Conservation (phyloP, 345 rosid genomes). For the Citrus unshiu region DNA sequence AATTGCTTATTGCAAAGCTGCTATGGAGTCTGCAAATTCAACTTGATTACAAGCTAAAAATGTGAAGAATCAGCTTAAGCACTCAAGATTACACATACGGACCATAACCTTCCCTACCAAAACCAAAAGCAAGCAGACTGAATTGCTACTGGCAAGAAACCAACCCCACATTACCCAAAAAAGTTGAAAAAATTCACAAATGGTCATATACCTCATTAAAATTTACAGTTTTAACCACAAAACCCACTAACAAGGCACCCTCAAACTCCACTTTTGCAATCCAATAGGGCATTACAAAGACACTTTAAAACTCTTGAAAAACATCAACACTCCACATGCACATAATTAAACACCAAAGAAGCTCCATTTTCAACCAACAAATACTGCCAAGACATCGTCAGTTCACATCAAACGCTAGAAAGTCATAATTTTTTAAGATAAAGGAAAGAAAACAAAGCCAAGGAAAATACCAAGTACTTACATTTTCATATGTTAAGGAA, state of each 20-base stretch:
- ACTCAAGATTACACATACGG: background rate
- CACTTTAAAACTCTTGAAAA: background rate
- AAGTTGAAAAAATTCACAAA: no score
- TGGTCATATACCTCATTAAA: background rate
- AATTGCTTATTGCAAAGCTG: background rate
- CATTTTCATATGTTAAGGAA: slow-evolving; percentile 15
- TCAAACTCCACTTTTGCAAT: background rate
- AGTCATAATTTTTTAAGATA: background rate
- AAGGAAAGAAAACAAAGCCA: background rate
- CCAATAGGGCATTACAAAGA: background rate
- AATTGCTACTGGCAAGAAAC: background rate
- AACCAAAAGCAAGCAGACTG: background rate
- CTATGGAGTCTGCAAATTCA: background rate
- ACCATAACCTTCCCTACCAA: background rate
- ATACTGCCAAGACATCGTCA: background rate
- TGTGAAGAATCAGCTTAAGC: background rate
- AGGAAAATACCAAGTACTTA: background rate
- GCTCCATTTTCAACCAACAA: background rate
- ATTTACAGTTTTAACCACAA: background rate
- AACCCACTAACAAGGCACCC: background rate
- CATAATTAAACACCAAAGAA: background rate
- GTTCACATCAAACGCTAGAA: background rate
- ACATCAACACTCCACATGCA: background rate
- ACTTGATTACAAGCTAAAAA: background rate
- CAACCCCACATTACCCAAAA: background rate